Percentiles rank a stretch among this genome's conserved stretches.
Evolutionary conservation across 1,139 yeast species (phyloP).

Genomic region (Blastobotrys arbuscula): DNA sequence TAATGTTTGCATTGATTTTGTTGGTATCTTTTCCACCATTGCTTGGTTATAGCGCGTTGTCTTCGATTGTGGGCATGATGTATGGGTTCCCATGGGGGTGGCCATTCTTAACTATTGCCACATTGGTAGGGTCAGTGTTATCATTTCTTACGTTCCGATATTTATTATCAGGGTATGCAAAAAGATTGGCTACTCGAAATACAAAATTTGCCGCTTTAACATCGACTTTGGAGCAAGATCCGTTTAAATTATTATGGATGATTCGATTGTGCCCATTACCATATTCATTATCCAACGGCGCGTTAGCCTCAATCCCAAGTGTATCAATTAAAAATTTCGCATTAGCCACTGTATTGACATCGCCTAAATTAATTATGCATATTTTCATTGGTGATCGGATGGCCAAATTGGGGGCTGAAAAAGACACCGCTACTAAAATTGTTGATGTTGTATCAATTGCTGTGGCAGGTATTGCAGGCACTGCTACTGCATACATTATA

Average conservation of each 20-base stretch:
- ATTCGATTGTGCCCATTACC: slow-evolving; percentile 89
- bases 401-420: slow-evolving; percentile 57
- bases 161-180: slow-evolving; percentile 54
- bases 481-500: slow-evolving; percentile 62
- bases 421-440: slow-evolving; percentile 47
- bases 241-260: slow-evolving; percentile 60
- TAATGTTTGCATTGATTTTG: slow-evolving; percentile 47
- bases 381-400: slow-evolving; percentile 76
- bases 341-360: slow-evolving; percentile 64
- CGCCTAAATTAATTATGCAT: slow-evolving; percentile 77
- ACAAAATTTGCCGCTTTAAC: slow-evolving; percentile 70
- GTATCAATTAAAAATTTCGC: slow-evolving; percentile 56
- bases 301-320: slow-evolving; percentile 79
- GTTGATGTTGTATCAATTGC: slow-evolving; percentile 60
- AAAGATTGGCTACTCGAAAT: slow-evolving; percentile 45
- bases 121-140: slow-evolving; percentile 65
- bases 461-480: slow-evolving; percentile 52
- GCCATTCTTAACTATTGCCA: slow-evolving; percentile 64
- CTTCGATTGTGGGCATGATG: slow-evolving; percentile 70
- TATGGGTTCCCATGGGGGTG: slow-evolving; percentile 82
- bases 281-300: slow-evolving; percentile 87
- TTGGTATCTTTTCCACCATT: slow-evolving; percentile 77
- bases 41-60: slow-evolving; percentile 70
- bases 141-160: slow-evolving; percentile 67
- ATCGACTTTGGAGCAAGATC: slow-evolving; percentile 62